A percentile compares a stretch with the other conserved stretches of the same genome.
Conservation (phyloP, 345 rosid genomes). For the Reutealis trisperma region DNA sequence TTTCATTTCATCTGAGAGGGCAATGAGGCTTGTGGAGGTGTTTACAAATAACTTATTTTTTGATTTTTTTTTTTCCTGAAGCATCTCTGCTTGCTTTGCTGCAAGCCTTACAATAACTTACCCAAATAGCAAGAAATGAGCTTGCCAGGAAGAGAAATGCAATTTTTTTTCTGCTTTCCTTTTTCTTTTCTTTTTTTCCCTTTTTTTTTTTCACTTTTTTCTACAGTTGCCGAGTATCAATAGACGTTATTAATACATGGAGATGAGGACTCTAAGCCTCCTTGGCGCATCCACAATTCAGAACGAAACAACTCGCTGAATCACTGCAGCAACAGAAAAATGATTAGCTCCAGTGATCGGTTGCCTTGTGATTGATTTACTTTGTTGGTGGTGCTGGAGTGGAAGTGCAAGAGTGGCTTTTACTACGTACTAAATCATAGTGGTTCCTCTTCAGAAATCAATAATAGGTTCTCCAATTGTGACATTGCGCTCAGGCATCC, state of each 20-base stretch:
- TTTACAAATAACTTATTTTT: too few species aligned
- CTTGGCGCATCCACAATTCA: slow-evolving; percentile 6
- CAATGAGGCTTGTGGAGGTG: too few species aligned
- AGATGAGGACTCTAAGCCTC: slow-evolving; percentile 21
- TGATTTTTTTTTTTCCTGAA: neutral
- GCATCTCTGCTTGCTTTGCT: neutral
- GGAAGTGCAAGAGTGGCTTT: neutral
- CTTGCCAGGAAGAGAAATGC: neutral
- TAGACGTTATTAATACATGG: neutral
- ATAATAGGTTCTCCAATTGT: slow-evolving; percentile 87
- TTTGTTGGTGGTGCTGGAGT: neutral
- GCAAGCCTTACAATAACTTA: neutral
- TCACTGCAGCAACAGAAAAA: slow-evolving; percentile 1
- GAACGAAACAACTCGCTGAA: slow-evolving; percentile 20
- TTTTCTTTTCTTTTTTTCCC: neutral
- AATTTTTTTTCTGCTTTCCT: neutral
- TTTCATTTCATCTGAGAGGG: too few species aligned
- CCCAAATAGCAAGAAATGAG: neutral
- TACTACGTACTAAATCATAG: neutral
- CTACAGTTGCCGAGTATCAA: slow-evolving; percentile 15
- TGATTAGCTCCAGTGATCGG: neutral
- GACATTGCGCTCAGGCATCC: slow-evolving; percentile 82
- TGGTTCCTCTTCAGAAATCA: slow-evolving; percentile 50
- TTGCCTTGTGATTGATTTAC: slow-evolving; percentile 11
- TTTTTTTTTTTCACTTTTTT: neutral